phyloP scores from a whole-genome alignment of 2,329 filamentous ascomycete genomes.

The Ustulina deusta region DNA sequence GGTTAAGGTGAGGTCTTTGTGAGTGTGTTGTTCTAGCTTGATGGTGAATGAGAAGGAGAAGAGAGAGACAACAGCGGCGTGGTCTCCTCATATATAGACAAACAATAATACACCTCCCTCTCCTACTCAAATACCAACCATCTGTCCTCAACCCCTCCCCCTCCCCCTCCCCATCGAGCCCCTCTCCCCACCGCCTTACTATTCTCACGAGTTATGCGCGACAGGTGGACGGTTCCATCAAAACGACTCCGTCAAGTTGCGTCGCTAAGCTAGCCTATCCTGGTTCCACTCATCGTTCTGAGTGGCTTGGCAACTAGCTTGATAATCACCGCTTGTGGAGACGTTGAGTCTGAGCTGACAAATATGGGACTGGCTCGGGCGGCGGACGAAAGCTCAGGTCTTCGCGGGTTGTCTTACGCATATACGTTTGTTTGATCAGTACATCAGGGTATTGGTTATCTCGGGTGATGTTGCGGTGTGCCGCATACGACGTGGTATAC shows the following conservation, averaged over 20 bases:
- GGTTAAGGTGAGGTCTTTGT: background rate
- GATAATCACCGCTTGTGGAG: constrained; percentile 17
- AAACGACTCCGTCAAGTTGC: constrained; percentile 14
- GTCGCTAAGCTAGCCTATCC: constrained; percentile 8
- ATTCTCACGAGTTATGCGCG: constrained; percentile 3
- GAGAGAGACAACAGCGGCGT: constrained; percentile 1
- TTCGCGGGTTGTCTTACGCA: background rate
- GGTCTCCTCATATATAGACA: constrained; percentile 32
- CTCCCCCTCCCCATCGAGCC: constrained; percentile 21
- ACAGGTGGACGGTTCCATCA: background rate
- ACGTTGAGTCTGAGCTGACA: constrained; percentile 25
- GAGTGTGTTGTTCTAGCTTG: constrained; percentile 15
- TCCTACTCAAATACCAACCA: background rate
- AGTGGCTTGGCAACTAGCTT: constrained; percentile 4
- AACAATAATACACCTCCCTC: background rate
- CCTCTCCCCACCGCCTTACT: constrained; percentile 32
- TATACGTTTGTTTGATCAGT: background rate
- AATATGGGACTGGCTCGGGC: constrained; percentile 28
- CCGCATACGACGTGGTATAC: background rate
- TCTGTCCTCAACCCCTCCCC: constrained; percentile 13
- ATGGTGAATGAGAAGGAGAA: constrained; percentile 14
- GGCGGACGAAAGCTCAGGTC: constrained; percentile 2
- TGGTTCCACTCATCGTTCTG: background rate
- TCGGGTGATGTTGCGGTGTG: background rate
- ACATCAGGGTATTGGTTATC: background rate